Percentiles rank a stretch among this genome's conserved stretches.
These are phyloP conservation scores for Candida palmyrensis DNA, from an alignment of 805 yeast species.

Conservation along the genomic window DNA sequence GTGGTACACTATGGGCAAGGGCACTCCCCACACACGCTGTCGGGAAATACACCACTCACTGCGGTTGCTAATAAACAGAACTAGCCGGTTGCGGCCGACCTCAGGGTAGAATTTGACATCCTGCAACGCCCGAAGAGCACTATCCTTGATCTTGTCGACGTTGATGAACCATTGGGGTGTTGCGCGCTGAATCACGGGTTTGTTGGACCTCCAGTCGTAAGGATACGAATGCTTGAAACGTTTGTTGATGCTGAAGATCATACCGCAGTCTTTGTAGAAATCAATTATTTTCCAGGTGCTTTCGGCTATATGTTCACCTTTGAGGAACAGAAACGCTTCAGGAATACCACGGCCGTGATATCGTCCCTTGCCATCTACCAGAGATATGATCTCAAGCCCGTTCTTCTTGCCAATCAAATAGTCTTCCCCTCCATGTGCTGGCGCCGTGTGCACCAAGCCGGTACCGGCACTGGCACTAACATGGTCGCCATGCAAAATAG, in stretches of 20 bases:
- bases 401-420: conserved; percentile 61
- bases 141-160: conserved; percentile 63
- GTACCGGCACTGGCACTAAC: conserved; percentile 84
- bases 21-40: conserved; percentile 97
- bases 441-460: conserved; percentile 95
- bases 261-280: conserved; percentile 33
- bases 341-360: conserved; percentile 45
- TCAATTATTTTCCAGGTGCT: conserved; percentile 48
- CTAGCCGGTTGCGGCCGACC: conserved; percentile 63
- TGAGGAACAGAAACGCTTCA: conserved; percentile 37
- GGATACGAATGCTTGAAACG: conserved; percentile 81
- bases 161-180: conserved; percentile 98
- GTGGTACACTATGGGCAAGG: conserved; percentile 78
- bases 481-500: conserved; percentile 74
- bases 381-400: conserved; percentile 59
- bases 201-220: conserved; percentile 94
- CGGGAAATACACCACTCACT: conserved; percentile 98
- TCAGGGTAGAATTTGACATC: conserved; percentile 70
- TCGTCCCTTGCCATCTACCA: conserved; percentile 73
- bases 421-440: conserved; percentile 97
- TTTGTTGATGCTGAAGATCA: conserved; percentile 45
- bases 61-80: conserved; percentile 69
- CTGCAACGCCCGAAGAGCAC: conserved; percentile 55
- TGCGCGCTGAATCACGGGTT: conserved; percentile 89
- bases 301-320: conserved; percentile 35